phyloP scores from a whole-genome alignment of 2,329 filamentous ascomycete species.

The Paraphoma chrysanthemicola region DNA sequence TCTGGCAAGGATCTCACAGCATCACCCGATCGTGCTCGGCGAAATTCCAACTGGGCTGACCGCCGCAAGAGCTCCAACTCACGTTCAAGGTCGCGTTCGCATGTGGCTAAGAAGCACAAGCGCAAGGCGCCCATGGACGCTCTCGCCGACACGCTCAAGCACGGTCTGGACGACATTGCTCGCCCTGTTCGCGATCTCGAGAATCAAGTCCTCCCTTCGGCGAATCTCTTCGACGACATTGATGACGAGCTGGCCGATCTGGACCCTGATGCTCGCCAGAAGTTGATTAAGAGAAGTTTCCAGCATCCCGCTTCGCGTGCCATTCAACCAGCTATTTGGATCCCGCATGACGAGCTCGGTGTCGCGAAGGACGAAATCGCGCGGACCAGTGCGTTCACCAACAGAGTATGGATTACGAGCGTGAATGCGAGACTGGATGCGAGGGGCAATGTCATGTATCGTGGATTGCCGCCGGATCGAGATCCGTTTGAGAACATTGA shows the following conservation, averaged over 20 bases:
- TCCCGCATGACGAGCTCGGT: slow-evolving; percentile 87
- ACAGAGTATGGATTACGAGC: slow-evolving; percentile 88
- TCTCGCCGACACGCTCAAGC: slow-evolving; percentile 33
- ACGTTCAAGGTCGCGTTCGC: slow-evolving; percentile 31
- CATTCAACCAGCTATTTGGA: slow-evolving; percentile 87
- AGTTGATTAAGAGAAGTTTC: slow-evolving; percentile 85
- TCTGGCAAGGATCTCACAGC: slow-evolving; percentile 13
- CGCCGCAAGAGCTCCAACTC: slow-evolving; percentile 37
- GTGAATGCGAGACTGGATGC: slow-evolving; percentile 88
- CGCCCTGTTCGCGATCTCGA: slow-evolving; percentile 45
- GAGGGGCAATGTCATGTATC: slow-evolving; percentile 82
- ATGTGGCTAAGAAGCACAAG: slow-evolving; percentile 22
- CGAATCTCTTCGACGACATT: slow-evolving; percentile 84
- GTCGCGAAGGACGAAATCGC: slow-evolving; percentile 90
- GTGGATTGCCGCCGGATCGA: slow-evolving; percentile 82
- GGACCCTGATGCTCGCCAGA: slow-evolving; percentile 85
- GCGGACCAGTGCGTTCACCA: slow-evolving; percentile 76
- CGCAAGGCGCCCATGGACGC: slow-evolving; percentile 36
- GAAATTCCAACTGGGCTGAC: slow-evolving; percentile 36
- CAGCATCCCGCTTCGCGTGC: slow-evolving; percentile 87
- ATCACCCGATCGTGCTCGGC: slow-evolving; percentile 25
- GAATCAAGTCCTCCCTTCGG: slow-evolving; percentile 67
- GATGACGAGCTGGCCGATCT: slow-evolving; percentile 95
- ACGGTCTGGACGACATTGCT: slow-evolving; percentile 35
- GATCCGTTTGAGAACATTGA: slow-evolving; percentile 51